Evolutionary conservation across 148 eudicot species (phyloP), one percentile per base, ranked within the genome.

Genomic region (Spergularia bocconei): DNA sequence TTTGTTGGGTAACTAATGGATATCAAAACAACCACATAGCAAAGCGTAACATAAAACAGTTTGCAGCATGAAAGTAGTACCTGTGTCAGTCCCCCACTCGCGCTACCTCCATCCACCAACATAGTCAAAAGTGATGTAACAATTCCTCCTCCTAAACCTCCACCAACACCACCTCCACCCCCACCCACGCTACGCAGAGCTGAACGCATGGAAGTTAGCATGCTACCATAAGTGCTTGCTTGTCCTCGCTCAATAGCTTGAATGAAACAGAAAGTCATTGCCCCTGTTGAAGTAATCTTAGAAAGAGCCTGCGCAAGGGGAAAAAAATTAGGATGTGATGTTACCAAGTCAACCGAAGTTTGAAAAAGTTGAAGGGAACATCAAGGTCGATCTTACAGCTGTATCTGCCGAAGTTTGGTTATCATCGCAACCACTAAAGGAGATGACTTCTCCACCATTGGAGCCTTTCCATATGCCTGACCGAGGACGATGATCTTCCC

Each of bases 401-500:
- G 96, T 95, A 85, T 92, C 99, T 57, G 97, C 99, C 72, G 99
- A 92, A 73, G 94, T 92, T 81, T 96, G 99, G 77, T 92, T 74
- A 77, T 96, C 99, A 79, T 96, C 98, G 81, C 99, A 96, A 51
- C 99, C 99, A 78, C 99, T 92, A 73, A 96, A 88, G 63, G 98
- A 96, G 64, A 96, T 77, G 54, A 83, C 99, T 92, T 96, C 99
- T 64, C 99, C 99, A 52, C 99, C 99, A 72, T 61, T 83, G 48
- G 93, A 82, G 80, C 99, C 99, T 86, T 96, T 96, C 97, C 94
- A 92, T 44, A 85, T 82, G 56, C 99, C 99, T 69, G 98, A 87
- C 77, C 84, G 87, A 67, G 99, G 99, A 60, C 94, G 92, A 83
- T 91, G 99, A 82, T 96, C 99, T 79, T 96, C 99, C 98, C 99